Base-by-base conservation (phyloP, 2,329 filamentous ascomycete species). In the Cladophialophora exuberans region DNA sequence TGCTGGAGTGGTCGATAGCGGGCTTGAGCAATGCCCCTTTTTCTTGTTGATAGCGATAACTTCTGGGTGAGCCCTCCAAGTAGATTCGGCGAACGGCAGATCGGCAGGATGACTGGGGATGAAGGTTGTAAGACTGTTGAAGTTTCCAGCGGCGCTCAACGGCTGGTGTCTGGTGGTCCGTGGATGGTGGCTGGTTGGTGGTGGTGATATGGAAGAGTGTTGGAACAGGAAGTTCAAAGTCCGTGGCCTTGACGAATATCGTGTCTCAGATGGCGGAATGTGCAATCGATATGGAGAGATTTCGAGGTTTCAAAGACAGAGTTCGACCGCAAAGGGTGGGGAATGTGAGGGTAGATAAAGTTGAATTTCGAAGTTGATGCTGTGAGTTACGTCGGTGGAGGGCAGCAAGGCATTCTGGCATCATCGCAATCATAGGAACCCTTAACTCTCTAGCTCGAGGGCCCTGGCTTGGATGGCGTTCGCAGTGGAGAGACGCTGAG, bases 51-150 rank as follows among this genome's bases (percentile, higher is more conserved):
- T 41, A 57, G 57, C 51, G 45, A 58, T 50, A 59, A 49, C 50
- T 52, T 28, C 56, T n/a, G n/a, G 55, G 18, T 52, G 39, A 56
- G 41, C 48, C 39, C 52, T 61, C 55, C 50, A 58, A 59, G 22
- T 48, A 43, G 52, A n/a, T 52, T 61, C 58, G 58, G 58, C 54
- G 58, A 58, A 54, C 60, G 60, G 60, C 57, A 62, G 60, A 62
- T 61, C 54, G 55, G 38, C 54, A 56, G 52, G 52, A 54, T 52
- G 52, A 46, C 49, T 56, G 54, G 55, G 35, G 45, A 42, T 20
- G 30, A 52, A 10, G 43, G 23, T 53, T 55, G 52, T 48, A 31
- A 46, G 31, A 42, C 47, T 36, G 39, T 30, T 49, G 18, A 15
- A 41, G 39, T 25, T 18, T 25, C 25, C 11, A 52, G 35, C 17